Evolutionary conservation across 345 rosid genomes (phyloP).

Genomic region (Odontarrhena argentea): DNA sequence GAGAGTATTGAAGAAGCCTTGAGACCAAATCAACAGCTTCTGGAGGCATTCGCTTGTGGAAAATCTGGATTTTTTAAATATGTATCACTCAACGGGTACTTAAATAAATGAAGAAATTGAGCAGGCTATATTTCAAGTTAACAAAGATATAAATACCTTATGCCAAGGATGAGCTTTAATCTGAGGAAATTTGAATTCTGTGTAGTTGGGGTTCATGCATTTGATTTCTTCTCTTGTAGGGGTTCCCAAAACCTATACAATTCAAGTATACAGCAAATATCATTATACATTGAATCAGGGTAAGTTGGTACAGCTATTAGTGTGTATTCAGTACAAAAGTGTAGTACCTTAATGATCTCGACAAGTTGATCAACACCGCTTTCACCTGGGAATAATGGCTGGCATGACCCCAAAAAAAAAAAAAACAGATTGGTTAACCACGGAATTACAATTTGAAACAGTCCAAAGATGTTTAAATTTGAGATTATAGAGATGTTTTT

Average conservation of each 20-base stretch:
- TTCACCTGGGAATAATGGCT: conserved; percentile 98
- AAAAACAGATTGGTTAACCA: conserved; percentile 12
- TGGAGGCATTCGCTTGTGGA: conserved; percentile 94
- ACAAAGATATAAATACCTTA: conserved; percentile 53
- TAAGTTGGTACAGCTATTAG: not conserved
- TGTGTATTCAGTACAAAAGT: not conserved
- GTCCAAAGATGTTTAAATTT: not conserved
- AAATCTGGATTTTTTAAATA: conserved; percentile 55
- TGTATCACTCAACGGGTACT: conserved; percentile 1
- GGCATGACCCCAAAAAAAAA: conserved; percentile 29
- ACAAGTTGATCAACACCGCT: conserved; percentile 99
- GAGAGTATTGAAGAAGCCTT: conserved; percentile 94
- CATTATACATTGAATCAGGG: not conserved
- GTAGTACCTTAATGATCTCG: conserved; percentile 85
- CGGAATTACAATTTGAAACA: not conserved
- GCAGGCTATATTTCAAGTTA: not conserved
- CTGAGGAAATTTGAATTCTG: conserved; percentile 96
- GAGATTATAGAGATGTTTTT: not conserved
- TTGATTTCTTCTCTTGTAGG: conserved; percentile 98
- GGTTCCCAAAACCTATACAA: conserved; percentile 81
- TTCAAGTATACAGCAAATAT: conserved; percentile 25
- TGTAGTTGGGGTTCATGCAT: conserved; percentile 99
- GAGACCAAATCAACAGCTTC: conserved; percentile 99
- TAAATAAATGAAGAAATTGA: not conserved
- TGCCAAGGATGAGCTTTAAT: conserved; percentile 99